Conservation (phyloP, 768 basidiomycete genomes). For the Kwoniella mangroviensis region DNA sequence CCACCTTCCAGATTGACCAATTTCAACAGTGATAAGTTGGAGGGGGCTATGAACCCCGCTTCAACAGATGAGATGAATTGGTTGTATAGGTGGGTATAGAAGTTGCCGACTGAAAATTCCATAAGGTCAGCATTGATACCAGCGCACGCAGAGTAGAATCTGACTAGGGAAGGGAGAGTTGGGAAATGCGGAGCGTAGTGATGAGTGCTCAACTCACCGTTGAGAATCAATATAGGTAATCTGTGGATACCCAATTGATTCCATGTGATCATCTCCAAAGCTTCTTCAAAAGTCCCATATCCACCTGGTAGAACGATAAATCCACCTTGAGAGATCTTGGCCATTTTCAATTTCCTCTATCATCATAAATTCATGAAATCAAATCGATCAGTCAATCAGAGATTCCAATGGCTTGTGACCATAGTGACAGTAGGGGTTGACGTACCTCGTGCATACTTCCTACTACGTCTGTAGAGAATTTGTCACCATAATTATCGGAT, state of each 20-base stretch:
- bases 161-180: background rate
- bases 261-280: slow-evolving; percentile 94
- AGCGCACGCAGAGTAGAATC: too few species aligned
- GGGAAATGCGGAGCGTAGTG: background rate
- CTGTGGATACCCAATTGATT: slow-evolving; percentile 68
- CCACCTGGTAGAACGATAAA: slow-evolving; percentile 93
- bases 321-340: slow-evolving; percentile 69
- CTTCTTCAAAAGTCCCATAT: slow-evolving; percentile 94
- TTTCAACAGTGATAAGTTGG: slow-evolving; percentile 67
- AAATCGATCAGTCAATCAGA: too few species aligned
- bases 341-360: slow-evolving; percentile 90
- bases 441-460: slow-evolving; percentile 58
- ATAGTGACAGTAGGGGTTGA: background rate
- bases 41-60: slow-evolving; percentile 73
- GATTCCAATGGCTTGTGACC: background rate
- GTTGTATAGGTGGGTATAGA: slow-evolving; percentile 78
- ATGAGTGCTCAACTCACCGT: slow-evolving; percentile 61
- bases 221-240: slow-evolving; percentile 77
- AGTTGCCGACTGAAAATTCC: slow-evolving; percentile 65
- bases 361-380: background rate
- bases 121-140: background rate
- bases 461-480: slow-evolving; percentile 46
- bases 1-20: slow-evolving; percentile 67
- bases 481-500: slow-evolving; percentile 36
- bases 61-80: slow-evolving; percentile 71